Conservation (phyloP, 2,329 filamentous ascomycete genomes). For the Elsinoe arachidis region DNA sequence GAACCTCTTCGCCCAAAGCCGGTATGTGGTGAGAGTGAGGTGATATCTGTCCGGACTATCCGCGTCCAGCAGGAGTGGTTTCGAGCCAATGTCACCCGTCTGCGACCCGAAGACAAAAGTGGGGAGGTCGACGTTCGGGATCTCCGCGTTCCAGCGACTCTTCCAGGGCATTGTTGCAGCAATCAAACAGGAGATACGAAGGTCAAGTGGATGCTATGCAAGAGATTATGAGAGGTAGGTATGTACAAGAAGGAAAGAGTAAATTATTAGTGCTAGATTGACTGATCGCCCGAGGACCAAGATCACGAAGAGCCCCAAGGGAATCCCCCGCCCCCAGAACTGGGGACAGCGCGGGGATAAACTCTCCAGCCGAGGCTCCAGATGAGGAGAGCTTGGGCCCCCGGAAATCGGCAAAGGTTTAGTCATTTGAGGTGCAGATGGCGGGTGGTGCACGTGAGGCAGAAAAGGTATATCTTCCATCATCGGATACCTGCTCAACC, state of each 20-base stretch:
- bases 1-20: constrained; percentile 63
- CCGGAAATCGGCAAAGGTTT: too few relatives aligned
- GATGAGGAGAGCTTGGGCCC: neutral
- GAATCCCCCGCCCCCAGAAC: constrained; percentile 4
- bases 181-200: neutral
- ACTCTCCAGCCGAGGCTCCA: constrained; percentile 3
- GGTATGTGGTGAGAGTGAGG: constrained; percentile 56
- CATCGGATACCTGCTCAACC: neutral
- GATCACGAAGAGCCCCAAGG: neutral
- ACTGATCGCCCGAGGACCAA: constrained; percentile 5
- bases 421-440: neutral
- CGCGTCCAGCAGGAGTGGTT: constrained; percentile 53
- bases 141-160: constrained; percentile 40
- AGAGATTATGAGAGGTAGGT: neutral
- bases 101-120: constrained; percentile 38
- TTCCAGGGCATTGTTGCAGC: constrained; percentile 41
- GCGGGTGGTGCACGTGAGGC: neutral
- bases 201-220: neutral
- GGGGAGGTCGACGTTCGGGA: constrained; percentile 39
- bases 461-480: neutral
- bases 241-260: neutral
- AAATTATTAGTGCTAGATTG: neutral
- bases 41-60: constrained; percentile 57
- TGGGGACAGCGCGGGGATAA: neutral
- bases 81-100: constrained; percentile 22